These are phyloP conservation scores for Gracilaria vermiculophylla DNA, from an alignment of 23 red algal genomes.

Conservation along the genomic window DNA sequence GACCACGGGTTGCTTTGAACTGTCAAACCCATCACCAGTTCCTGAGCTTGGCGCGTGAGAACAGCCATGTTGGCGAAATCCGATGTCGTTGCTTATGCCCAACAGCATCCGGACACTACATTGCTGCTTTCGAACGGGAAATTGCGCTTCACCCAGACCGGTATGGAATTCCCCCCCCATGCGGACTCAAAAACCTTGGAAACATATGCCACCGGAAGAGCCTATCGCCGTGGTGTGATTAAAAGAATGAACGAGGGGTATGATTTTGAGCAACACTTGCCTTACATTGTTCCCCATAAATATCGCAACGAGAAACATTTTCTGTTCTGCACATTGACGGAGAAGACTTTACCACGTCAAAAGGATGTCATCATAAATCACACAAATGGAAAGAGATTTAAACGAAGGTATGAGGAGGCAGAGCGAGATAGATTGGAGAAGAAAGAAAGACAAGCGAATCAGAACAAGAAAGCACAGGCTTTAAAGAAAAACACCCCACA, in stretches of 20 bases:
- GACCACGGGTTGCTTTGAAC: too few species aligned
- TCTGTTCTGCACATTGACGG: conserved; percentile 50
- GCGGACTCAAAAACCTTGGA: neutral
- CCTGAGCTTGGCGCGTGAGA: neutral
- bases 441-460: neutral
- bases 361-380: conserved; percentile 12
- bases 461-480: neutral
- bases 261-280: conserved; percentile 56
- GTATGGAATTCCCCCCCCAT: conserved; percentile 51
- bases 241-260: conserved; percentile 27
- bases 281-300: conserved; percentile 44
- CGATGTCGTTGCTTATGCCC: conserved; percentile 12
- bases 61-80: neutral
- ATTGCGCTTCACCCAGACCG: conserved; percentile 27
- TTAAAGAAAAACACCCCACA: neutral
- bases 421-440: neutral
- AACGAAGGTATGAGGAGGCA: conserved; percentile 8
- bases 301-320: conserved; percentile 40
- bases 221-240: conserved; percentile 5
- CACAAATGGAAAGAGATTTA: conserved; percentile 33
- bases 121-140: conserved; percentile 44
- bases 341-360: conserved; percentile 9
- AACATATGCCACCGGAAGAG: conserved; percentile 16
- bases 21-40: too few species aligned
- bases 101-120: neutral